Evolutionary conservation across 2,329 filamentous ascomycete species (phyloP).

Genomic region (Fusarium graminum): DNA sequence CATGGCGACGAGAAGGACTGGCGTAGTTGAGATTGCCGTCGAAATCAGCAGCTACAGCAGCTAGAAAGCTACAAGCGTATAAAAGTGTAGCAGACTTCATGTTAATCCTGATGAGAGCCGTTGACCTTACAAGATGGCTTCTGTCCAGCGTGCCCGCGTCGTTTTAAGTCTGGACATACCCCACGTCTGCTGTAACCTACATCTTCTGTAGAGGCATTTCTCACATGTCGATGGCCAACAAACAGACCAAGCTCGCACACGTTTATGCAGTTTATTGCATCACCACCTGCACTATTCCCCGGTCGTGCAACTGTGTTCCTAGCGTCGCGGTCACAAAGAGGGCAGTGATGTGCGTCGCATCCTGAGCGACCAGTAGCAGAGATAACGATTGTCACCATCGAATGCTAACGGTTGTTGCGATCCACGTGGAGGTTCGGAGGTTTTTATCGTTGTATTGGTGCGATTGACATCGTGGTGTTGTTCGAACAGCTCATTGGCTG

Average conservation of each 20-base stretch:
- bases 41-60: slow-evolving; percentile 27
- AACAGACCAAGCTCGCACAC: slow-evolving; percentile 17
- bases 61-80: slow-evolving; percentile 19
- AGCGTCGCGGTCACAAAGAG: slow-evolving; percentile 20
- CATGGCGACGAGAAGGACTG: slow-evolving; percentile 74
- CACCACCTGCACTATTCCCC: slow-evolving; percentile 10
- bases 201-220: not conserved
- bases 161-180: slow-evolving; percentile 22
- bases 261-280: slow-evolving; percentile 29
- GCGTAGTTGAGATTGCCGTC: slow-evolving; percentile 74
- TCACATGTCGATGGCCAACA: slow-evolving; percentile 21
- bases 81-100: slow-evolving; percentile 20
- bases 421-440: slow-evolving; percentile 27
- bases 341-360: slow-evolving; percentile 29
- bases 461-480: slow-evolving; percentile 19
- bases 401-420: slow-evolving; percentile 18
- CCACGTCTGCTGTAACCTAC: slow-evolving; percentile 5
- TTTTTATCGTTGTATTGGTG: slow-evolving; percentile 1
- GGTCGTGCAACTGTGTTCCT: slow-evolving; percentile 6
- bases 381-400: slow-evolving; percentile 36
- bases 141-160: not conserved
- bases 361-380: slow-evolving; percentile 16
- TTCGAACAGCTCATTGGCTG: slow-evolving; percentile 26
- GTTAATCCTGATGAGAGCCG: not conserved
- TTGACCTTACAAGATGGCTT: not conserved